A percentile compares a stretch with the other conserved stretches of the same genome.
phyloP scores from a whole-genome alignment of 1,139 yeast genomes.

The Suhomyces anneliseae region DNA sequence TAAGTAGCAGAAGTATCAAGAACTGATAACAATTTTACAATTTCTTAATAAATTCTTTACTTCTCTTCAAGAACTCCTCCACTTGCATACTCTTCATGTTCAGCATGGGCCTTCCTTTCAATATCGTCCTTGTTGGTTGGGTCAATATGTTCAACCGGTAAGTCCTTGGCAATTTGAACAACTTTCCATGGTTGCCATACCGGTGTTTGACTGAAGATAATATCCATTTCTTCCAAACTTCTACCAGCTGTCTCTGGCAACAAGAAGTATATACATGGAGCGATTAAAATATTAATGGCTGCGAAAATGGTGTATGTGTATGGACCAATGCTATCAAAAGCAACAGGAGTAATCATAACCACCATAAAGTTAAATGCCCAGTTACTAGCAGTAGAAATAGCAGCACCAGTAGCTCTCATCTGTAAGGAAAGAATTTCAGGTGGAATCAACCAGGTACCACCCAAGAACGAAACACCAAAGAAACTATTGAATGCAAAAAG shows the following conservation, averaged over 20 bases:
- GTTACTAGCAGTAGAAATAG: conserved; percentile 37
- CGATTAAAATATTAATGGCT: conserved; percentile 44
- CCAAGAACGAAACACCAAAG: conserved; percentile 34
- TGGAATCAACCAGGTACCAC: conserved; percentile 29
- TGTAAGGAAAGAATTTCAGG: conserved; percentile 36
- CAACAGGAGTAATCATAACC: conserved; percentile 39
- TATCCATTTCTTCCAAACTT: conserved; percentile 61
- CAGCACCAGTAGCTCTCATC: conserved; percentile 38
- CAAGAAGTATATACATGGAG: conserved; percentile 55
- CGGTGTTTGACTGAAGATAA: conserved; percentile 50
- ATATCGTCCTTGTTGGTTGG: conserved; percentile 14
- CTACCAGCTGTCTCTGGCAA: conserved; percentile 64
- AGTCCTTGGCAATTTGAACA: conserved; percentile 35
- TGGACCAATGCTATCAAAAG: conserved; percentile 31
- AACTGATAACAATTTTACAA: too few species aligned
- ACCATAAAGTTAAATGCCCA: conserved; percentile 39
- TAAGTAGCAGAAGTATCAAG: too few species aligned
- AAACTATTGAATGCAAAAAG: conserved; percentile 38
- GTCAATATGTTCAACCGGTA: conserved; percentile 31
- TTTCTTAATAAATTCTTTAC: background rate
- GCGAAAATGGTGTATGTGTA: conserved; percentile 39
- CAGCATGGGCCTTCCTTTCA: conserved; percentile 4
- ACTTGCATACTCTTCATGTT: conserved; percentile 7
- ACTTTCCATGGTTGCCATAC: conserved; percentile 38
- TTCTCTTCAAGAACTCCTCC: background rate